Evolutionary conservation across 2,329 filamentous ascomycete species (phyloP), one percentile per base, ranked within the genome.

Genomic region (Xylariaceae sp.): DNA sequence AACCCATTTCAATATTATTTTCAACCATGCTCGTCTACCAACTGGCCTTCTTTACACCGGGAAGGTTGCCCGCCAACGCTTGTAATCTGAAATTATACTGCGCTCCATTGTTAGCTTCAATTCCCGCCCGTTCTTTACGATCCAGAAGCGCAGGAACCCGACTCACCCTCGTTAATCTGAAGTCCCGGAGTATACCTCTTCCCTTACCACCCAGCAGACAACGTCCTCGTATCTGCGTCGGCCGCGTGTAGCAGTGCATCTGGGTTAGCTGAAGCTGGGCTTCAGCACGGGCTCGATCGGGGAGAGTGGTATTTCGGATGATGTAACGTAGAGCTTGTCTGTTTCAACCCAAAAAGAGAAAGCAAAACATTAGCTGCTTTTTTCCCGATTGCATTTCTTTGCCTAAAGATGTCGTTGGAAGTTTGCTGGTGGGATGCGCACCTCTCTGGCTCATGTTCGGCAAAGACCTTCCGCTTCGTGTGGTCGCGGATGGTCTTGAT

Each of bases 171-270:
- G 54, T 47, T 11, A 99, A 81, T 73, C 91, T 89, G 68, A 99
- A 99, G 68, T 94, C 92, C 54, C 90, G 84, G 62, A 97, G 79
- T n/a, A 99, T 80, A 86, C 91, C 90, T 64, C 90, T 81, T 19
- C 87, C 87, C 71, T 89, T 91, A n/a, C 94, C 94, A 62, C 91
- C 91, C 70, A 92, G 81, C 51, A 95, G 86, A 76, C 94, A 99
- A 64, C 94, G 79, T 74, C 96, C 97, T 72, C 87, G 86, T 71
- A 99, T 91, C 78, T 96, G 91, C 48, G 92, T 96, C 55, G 89
- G 84, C 58, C 91, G 82, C 37, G 94, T 97, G 74, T 97, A 97
- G 77, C 84, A 85, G 76, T 96, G 91, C 92, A 97, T 96, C 74
- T 95, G 87, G 3, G 87, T 84, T 62, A 99, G 79, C 74, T 97